Evolutionary conservation across 2,329 filamentous ascomycete species (phyloP), one percentile per base, ranked within the genome.

Genomic region (Verticillium alfalfae): DNA sequence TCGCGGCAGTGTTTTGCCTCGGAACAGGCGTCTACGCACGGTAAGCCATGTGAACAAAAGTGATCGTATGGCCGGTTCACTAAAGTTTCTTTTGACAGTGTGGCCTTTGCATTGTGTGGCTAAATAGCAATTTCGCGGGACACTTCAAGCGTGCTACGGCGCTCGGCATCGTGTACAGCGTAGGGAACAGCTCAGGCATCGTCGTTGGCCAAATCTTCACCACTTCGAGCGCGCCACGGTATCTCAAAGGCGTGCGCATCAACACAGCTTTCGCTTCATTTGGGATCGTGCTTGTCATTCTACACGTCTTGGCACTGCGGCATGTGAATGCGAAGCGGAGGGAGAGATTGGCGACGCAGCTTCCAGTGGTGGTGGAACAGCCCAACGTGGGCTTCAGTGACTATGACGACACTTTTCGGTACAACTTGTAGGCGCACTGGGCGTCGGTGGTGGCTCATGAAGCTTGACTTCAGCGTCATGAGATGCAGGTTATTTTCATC

Each of bases 1-100:
- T 79, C 70, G 80, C 83, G 61, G 79, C 76, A 3, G 80, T 78
- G 1, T 84, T 79, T 67, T 70, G 84, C 13, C 78, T 76, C 56
- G 79, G 78, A 2, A 71, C 80, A 7, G 76, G 78, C 1, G 76
- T 80, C 2, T 84, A 83, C 62, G 12, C 56, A 57, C 56, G 15
- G 56, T 57, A 57, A 36, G 56, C 18, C 34, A 16, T 56, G 31
- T 56, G 3, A 34, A 57, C 26, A 31, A 31, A 31, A 4, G 2
- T 31, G 3, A 31, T 31, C 26, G 4, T 31, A 31, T 31, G 26
- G 26, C 26, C 26, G 26, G 26, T 31, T 31, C 26, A 31, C 26
- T 31, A 31, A 31, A 5, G 26, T 31, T 31, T 31, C 26, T 34
- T 57, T 34, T 78, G 74, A 8, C 76, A 77, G 1, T 75, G 79